Conservation (phyloP, 768 basidiomycete species). For the Sarcodon sp. region DNA sequence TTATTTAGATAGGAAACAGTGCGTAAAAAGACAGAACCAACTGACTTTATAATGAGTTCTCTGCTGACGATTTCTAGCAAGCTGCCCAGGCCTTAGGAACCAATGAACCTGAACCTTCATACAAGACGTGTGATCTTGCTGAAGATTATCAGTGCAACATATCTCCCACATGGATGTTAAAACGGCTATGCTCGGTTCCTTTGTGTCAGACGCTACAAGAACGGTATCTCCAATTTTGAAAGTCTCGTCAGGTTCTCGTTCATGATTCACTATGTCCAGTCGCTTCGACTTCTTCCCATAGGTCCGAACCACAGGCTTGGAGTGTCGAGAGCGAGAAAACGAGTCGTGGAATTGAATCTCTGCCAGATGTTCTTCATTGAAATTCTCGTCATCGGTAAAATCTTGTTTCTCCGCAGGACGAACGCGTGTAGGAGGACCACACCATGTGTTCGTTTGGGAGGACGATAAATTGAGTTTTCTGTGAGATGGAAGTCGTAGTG, state of each 20-base stretch:
- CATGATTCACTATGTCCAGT: too few species aligned
- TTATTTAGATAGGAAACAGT: neutral
- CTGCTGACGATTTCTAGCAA: slow-evolving; percentile 45
- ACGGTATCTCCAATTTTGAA: slow-evolving; percentile 60
- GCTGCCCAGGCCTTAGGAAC: slow-evolving; percentile 58
- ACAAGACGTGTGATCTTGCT: neutral
- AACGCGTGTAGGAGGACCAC: neutral
- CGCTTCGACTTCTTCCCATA: neutral
- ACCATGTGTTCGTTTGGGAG: neutral
- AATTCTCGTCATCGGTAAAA: neutral
- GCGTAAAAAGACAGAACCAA: slow-evolving; percentile 1
- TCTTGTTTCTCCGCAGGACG: neutral
- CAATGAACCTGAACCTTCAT: slow-evolving; percentile 60
- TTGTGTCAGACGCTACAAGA: slow-evolving; percentile 33
- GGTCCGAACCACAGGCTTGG: neutral
- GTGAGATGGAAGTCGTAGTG: neutral
- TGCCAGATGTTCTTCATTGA: neutral
- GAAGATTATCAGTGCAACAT: slow-evolving; percentile 15
- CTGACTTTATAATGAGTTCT: slow-evolving; percentile 49
- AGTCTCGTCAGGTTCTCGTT: slow-evolving; percentile 7
- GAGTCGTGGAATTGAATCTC: neutral
- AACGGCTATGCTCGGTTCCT: slow-evolving; percentile 51
- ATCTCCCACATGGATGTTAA: slow-evolving; percentile 62
- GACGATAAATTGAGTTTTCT: neutral
- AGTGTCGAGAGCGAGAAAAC: neutral